phyloP scores from a whole-genome alignment of 495 filamentous ascomycete species.

The Hypoxylon intermedium region DNA sequence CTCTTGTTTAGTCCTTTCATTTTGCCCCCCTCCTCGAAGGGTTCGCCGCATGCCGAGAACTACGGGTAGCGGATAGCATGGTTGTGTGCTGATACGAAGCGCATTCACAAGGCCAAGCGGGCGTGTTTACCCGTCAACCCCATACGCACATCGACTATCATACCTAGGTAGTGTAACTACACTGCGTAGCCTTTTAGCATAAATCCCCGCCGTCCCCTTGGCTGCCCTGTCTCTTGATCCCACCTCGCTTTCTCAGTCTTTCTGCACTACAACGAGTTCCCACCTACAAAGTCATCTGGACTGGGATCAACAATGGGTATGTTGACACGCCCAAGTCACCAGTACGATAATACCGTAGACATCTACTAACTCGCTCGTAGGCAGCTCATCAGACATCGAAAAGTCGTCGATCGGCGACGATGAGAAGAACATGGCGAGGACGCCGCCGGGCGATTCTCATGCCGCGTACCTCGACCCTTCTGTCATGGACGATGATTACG shows the following conservation, averaged over 20 bases:
- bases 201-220: conserved; percentile 29
- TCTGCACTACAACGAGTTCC: conserved; percentile 8
- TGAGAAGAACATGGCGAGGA: conserved; percentile 34
- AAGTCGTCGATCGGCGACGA: conserved; percentile 32
- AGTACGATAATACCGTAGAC: neutral
- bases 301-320: conserved; percentile 34
- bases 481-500: conserved; percentile 50
- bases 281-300: conserved; percentile 14
- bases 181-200: conserved; percentile 25
- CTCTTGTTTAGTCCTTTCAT: neutral
- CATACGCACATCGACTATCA: neutral
- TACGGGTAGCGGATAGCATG: no score
- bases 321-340: conserved; percentile 2
- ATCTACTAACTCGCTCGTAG: conserved; percentile 12
- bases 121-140: conserved; percentile 24
- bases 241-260: conserved; percentile 22
- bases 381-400: conserved; percentile 17
- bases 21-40: conserved; percentile 17
- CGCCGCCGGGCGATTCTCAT: conserved; percentile 35
- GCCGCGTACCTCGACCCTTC: conserved; percentile 41
- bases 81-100: conserved; percentile 22
- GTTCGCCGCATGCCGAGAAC: conserved; percentile 18
- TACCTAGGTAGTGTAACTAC: neutral
- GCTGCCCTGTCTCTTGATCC: conserved; percentile 16
- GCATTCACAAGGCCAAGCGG: conserved; percentile 3